Conservation (phyloP, 306 rosid species). For the Aeschynomene evenia region DNA sequence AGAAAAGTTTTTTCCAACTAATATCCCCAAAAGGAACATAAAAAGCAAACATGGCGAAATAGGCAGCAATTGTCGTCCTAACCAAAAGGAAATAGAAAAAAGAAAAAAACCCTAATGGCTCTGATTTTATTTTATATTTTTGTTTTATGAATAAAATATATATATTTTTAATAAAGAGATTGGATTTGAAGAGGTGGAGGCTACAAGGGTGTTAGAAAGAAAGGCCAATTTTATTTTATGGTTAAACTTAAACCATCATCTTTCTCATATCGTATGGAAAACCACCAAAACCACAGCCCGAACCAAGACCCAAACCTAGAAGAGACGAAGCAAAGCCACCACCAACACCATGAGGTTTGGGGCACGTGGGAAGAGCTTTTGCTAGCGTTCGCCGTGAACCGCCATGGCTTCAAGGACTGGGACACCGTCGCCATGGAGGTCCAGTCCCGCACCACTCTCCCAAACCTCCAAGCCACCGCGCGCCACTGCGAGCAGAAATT, state of each 20-base stretch:
- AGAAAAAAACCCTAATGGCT: constrained; percentile 13
- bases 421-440: constrained; percentile 63
- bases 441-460: constrained; percentile 56
- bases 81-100: neutral
- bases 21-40: neutral
- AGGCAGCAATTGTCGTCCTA: neutral
- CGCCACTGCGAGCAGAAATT: constrained; percentile 58
- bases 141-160: neutral
- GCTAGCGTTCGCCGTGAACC: constrained; percentile 68
- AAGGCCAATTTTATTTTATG: constrained; percentile 34
- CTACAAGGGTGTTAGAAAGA: constrained; percentile 5
- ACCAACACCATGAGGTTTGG: constrained; percentile 38
- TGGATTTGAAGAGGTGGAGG: constrained; percentile 49
- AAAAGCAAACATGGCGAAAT: neutral
- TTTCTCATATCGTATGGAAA: constrained; percentile 42
- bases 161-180: constrained; percentile 10
- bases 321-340: constrained; percentile 7
- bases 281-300: constrained; percentile 33
- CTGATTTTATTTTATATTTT: neutral
- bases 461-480: constrained; percentile 55
- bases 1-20: neutral
- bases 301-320: constrained; percentile 25
- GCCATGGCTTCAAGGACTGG: constrained; percentile 78
- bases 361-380: constrained; percentile 82
- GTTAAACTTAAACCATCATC: constrained; percentile 39